Evolutionary conservation across 345 rosid species (phyloP).

Genomic region (Eucalyptus erythrocorys): DNA sequence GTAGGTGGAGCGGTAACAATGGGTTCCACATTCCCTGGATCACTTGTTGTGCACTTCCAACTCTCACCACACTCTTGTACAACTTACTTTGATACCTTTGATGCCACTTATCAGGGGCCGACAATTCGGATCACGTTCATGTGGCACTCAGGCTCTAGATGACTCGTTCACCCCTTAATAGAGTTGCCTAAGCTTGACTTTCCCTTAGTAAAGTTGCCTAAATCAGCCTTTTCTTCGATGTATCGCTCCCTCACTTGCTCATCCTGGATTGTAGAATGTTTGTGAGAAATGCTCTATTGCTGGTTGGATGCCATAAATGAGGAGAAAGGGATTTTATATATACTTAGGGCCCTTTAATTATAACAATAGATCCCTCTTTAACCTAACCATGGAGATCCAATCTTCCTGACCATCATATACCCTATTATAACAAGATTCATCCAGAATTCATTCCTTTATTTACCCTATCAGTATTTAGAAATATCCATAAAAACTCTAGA

Average conservation of each 20-base stretch:
- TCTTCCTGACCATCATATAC: background rate
- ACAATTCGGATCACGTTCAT: background rate
- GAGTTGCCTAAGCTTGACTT: background rate
- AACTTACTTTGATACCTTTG: background rate
- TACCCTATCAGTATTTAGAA: background rate
- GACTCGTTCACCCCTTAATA: background rate
- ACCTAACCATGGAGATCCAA: background rate
- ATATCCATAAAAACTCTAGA: background rate
- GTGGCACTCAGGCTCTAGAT: background rate
- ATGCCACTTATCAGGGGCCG: background rate
- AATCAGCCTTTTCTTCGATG: background rate
- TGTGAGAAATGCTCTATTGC: background rate
- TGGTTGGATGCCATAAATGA: background rate
- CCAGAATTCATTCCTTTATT: background rate
- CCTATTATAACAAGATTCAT: background rate
- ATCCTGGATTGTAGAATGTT: background rate
- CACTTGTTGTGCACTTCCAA: background rate
- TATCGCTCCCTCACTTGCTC: background rate
- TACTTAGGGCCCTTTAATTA: background rate
- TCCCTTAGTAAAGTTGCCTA: background rate
- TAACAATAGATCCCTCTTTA: background rate
- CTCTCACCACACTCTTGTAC: background rate
- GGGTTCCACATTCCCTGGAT: background rate
- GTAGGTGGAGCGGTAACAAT: background rate
- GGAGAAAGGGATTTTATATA: background rate